Evolutionary conservation across 768 basidiomycete genomes (phyloP), one percentile per base, ranked within the genome.

Genomic region (Hysterangium stoloniferum): DNA sequence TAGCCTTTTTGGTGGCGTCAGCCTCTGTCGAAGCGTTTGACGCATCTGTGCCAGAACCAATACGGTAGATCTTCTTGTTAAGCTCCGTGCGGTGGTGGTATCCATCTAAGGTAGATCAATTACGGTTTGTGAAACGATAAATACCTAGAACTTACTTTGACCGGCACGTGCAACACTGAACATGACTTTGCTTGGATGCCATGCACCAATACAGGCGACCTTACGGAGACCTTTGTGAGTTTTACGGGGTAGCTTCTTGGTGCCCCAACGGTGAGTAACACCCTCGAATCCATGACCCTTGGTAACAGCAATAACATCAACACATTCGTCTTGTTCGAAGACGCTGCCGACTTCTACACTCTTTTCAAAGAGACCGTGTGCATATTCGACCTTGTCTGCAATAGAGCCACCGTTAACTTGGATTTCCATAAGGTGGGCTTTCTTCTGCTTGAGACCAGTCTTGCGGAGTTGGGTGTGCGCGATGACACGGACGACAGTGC

Each of bases 211-310:
- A 79, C 92, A 95, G 65, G 95, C 95, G 57, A 99, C 96, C 77
- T 99, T 98, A 69, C 95, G 88, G 64, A 98, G 89, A 88, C 96
- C 96, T 71, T 96, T 94, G 81, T 99, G 96, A 48, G 96, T 98
- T 78, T 98, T 98, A 61, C 94, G 79, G 53, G 94, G 94, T 51
- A 98, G 80, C 75, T 95, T 94, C 82, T 93, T 97, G 67, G 91
- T 94, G 58, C 96, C 96, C 96, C 96, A 99, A 70, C 96, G 84
- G 73, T 92, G 87, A 56, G 94, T 99, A 41, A 97, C 96, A 80
- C 96, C 96, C 78, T 98, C 95, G 70, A 94, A 96, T 61, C 96
- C 96, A 68, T 95, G 93, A 79, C 96, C 96, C 75, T 95, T 95
- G 62, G 96, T 98, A 57, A 99, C 95, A 53, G 89, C 96, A 67